Evolutionary conservation across 192 early-diverging fungal species (phyloP), one percentile per base, ranked within the genome.

Genomic region (Polychytrium aggregatum): DNA sequence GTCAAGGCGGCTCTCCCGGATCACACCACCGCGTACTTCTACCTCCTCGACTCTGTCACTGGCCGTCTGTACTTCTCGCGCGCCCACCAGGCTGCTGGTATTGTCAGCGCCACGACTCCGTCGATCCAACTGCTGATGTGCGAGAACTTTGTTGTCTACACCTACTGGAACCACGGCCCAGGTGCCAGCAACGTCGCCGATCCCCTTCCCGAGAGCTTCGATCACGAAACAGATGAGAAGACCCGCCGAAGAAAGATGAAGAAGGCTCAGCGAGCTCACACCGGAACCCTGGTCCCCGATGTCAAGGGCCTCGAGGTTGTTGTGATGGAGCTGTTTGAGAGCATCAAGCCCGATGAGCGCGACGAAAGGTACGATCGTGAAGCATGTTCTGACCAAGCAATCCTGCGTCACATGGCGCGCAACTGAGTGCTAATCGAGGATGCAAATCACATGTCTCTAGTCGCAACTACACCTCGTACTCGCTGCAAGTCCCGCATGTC

Each of bases 121-220:
- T 60, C 73, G 16, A 72, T 91, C 48, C 73, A 82, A 56, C 62
- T 84, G 0, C 56, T 76, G 24, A 86, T 88, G 64, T 66, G 64
- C 24, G 97, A 99, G 60, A 94, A 97, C 69, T 82, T 81, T 63
- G 69, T 92, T 22, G 71, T 97, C 21, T 85, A 88, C 53, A 76
- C 84, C 28, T 91, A 83, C 67, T 99, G 88, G 87, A 88, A 84
- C 45, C 79, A 86, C 44, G 84, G 81, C 3, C 64, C n/a, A n/a
- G n/a, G n/a, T n/a, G n/a, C n/a, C n/a, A n/a, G n/a, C n/a, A n/a
- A n/a, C n/a, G n/a, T n/a, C n/a, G n/a, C n/a, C n/a, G n/a, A n/a
- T n/a, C n/a, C n/a, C n/a, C n/a, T n/a, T n/a, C n/a, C n/a, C n/a
- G n/a, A n/a, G n/a, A n/a, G n/a, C n/a, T n/a, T n/a, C n/a, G n/a